These are phyloP conservation scores for Diaporthe citriasiana DNA, from an alignment of 2,329 filamentous ascomycete genomes.

Conservation along the genomic window DNA sequence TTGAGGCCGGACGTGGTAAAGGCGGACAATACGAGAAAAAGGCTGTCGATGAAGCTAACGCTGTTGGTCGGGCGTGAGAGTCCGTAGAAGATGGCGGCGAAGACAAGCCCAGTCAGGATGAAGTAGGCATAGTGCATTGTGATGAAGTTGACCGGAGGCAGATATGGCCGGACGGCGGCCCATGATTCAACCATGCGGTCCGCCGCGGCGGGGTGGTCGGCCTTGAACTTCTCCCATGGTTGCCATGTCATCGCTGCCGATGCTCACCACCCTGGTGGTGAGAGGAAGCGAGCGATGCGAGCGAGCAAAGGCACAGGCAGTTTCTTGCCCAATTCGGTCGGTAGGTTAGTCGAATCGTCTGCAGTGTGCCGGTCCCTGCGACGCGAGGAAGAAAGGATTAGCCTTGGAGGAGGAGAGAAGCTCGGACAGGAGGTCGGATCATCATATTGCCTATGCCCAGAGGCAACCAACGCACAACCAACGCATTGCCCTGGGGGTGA, in stretches of 20 bases:
- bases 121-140: slow-evolving; percentile 78
- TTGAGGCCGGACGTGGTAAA: slow-evolving; percentile 77
- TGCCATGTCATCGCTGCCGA: slow-evolving; percentile 21
- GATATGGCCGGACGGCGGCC: slow-evolving; percentile 36
- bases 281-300: not conserved
- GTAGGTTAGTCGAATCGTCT: not conserved
- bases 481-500: slow-evolving; percentile 4
- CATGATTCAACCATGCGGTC: slow-evolving; percentile 29
- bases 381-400: not conserved
- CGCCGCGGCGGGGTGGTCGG: slow-evolving; percentile 12
- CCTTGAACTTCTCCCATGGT: slow-evolving; percentile 26
- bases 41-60: slow-evolving; percentile 72
- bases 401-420: slow-evolving; percentile 3
- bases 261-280: not conserved
- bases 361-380: not conserved
- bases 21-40: slow-evolving; percentile 75
- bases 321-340: not conserved
- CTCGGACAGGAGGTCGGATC: slow-evolving; percentile 8
- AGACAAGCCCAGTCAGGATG: slow-evolving; percentile 65
- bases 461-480: slow-evolving; percentile 5
- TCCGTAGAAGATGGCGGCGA: slow-evolving; percentile 73
- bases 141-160: slow-evolving; percentile 70
- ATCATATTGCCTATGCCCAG: slow-evolving; percentile 21
- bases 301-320: not conserved
- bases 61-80: slow-evolving; percentile 64